Percentiles rank a stretch among this genome's conserved stretches.
Conservation (phyloP, 2,329 filamentous ascomycete genomes). For the Sphaceloma murrayae region DNA sequence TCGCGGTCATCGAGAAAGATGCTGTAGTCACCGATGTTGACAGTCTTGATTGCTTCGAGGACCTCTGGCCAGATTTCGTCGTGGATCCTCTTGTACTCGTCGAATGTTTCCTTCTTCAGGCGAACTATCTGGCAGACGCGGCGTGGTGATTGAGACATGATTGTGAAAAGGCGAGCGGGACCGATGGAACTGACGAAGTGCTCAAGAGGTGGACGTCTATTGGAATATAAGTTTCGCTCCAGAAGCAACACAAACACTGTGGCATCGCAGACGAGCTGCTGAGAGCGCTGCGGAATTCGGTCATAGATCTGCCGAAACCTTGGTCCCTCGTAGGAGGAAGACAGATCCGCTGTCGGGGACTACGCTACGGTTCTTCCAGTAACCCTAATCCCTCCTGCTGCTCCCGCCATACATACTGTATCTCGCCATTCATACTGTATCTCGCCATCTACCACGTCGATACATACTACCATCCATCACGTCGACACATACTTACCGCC, state of each 20-base stretch:
- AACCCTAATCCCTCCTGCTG: too few species aligned
- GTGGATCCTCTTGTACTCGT: conserved; percentile 65
- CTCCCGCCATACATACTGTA: too few species aligned
- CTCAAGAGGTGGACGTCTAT: too few species aligned
- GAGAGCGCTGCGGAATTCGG: neutral
- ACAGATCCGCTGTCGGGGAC: neutral
- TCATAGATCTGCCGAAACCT: neutral
- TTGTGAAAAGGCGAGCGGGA: neutral
- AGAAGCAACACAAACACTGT: too few species aligned
- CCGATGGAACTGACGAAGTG: neutral
- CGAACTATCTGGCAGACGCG: conserved; percentile 65
- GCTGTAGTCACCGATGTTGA: conserved; percentile 66
- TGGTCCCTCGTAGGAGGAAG: neutral
- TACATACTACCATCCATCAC: too few species aligned
- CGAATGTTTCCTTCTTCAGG: conserved; percentile 56
- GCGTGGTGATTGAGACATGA: conserved; percentile 24
- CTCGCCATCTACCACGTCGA: too few species aligned
- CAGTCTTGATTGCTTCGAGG: conserved; percentile 62
- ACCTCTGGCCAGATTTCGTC: conserved; percentile 70
- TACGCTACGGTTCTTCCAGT: too few species aligned
- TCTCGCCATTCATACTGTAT: too few species aligned
- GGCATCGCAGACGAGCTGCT: too few species aligned
- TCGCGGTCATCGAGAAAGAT: conserved; percentile 58
- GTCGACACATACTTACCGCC: too few species aligned
- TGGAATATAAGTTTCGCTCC: too few species aligned